phyloP scores from a whole-genome alignment of 2,329 filamentous ascomycete genomes.

The Thelonectria discophora region DNA sequence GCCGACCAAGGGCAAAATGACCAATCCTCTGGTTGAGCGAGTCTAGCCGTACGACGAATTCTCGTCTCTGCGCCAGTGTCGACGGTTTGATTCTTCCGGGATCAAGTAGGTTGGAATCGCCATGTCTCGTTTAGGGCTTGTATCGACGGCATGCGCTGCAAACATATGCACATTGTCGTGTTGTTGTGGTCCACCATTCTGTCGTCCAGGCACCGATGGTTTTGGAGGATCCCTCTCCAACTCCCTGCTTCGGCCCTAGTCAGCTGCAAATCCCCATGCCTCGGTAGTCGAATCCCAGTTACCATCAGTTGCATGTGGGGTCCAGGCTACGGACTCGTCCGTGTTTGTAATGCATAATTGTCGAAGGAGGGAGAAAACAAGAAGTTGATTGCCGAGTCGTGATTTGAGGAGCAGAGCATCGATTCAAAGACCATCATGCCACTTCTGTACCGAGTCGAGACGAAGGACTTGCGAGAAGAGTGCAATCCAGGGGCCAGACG shows the following conservation, averaged over 20 bases:
- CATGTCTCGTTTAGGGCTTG: background rate
- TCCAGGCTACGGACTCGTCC: background rate
- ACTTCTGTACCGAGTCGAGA: background rate
- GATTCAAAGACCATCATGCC: background rate
- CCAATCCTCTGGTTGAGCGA: too few species aligned
- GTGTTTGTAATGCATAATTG: background rate
- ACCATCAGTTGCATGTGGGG: constrained; percentile 1
- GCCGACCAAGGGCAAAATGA: too few species aligned
- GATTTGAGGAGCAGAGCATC: background rate
- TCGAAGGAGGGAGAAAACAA: background rate
- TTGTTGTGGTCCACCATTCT: background rate
- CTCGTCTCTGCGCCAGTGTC: background rate
- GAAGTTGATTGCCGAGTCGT: constrained; percentile 2
- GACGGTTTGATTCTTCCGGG: constrained; percentile 8
- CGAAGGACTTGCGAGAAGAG: background rate
- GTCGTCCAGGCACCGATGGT: background rate
- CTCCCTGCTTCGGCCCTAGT: background rate
- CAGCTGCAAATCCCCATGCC: constrained; percentile 1
- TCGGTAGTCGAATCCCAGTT: background rate
- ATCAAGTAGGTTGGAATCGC: background rate
- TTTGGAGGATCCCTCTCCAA: background rate
- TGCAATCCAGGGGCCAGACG: background rate
- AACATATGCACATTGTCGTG: background rate
- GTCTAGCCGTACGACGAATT: background rate
- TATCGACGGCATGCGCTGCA: background rate